phyloP scores from a whole-genome alignment of 257 asterid genomes.

The Scutellaria galericulata region DNA sequence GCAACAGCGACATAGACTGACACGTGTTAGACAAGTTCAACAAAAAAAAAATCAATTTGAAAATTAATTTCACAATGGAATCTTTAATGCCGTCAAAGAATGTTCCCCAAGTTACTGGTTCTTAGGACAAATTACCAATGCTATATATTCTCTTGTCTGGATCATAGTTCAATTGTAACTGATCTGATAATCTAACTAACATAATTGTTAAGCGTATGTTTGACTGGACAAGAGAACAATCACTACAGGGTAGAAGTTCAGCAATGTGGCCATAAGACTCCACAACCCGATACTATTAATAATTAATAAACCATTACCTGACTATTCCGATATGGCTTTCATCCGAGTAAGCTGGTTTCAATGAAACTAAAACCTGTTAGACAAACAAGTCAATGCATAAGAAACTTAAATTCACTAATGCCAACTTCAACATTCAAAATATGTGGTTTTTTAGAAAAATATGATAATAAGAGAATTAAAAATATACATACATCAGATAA shows the following conservation, averaged over 20 bases:
- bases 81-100: conserved; percentile 25
- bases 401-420: conserved; percentile 8
- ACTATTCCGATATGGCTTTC: neutral
- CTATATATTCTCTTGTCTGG: neutral
- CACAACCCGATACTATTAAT: neutral
- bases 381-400: conserved; percentile 14
- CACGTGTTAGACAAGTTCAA: conserved; percentile 23
- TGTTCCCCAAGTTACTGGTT: conserved; percentile 26
- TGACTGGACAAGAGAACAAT: neutral
- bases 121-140: conserved; percentile 9
- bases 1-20: neutral
- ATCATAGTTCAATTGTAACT: neutral
- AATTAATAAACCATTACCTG: neutral
- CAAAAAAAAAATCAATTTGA: neutral
- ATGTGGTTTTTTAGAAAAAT: neutral
- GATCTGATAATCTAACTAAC: conserved; percentile 3
- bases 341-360: neutral
- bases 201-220: neutral
- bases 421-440: conserved; percentile 5
- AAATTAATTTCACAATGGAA: neutral
- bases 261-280: conserved; percentile 6
- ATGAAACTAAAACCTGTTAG: neutral
- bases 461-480: neutral
- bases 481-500: neutral
- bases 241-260: neutral